Conservation (phyloP, 2,329 filamentous ascomycete genomes). For the Arthroderma sp. region DNA sequence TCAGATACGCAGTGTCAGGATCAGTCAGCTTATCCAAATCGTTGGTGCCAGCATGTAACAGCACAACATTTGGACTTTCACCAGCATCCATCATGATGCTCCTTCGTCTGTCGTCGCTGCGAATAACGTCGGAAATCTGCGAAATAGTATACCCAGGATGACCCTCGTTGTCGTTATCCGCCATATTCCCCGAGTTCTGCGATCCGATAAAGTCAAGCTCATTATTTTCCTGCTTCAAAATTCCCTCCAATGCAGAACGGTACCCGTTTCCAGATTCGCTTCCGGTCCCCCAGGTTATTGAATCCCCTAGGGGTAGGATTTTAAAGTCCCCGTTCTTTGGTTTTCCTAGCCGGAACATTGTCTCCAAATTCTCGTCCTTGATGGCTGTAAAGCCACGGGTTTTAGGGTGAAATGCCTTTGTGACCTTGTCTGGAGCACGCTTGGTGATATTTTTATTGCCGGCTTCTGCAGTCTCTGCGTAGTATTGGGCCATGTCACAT, state of each 20-base stretch:
- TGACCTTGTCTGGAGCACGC: neutral
- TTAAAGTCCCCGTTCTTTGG: constrained; percentile 3
- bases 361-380: neutral
- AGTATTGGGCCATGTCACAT: neutral
- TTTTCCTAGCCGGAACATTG: too few relatives aligned
- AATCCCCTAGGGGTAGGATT: constrained; percentile 19
- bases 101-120: neutral
- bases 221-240: constrained; percentile 13
- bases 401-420: neutral
- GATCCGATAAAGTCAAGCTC: constrained; percentile 1
- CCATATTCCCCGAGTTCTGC: constrained; percentile 14
- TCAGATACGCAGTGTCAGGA: constrained; percentile 17
- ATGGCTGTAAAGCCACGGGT: neutral
- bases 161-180: constrained; percentile 12
- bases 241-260: constrained; percentile 15
- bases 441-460: neutral
- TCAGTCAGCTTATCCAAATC: constrained; percentile 14
- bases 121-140: neutral
- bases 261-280: constrained; percentile 21
- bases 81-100: too few relatives aligned
- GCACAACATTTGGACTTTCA: constrained; percentile 17
- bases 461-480: neutral
- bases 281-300: constrained; percentile 18
- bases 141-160: constrained; percentile 6
- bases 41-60: constrained; percentile 21